Percentiles rank a stretch among this genome's conserved stretches.
These are phyloP conservation scores for Lachancea dasiensis DNA, from an alignment of 805 yeast species.

Conservation along the genomic window DNA sequence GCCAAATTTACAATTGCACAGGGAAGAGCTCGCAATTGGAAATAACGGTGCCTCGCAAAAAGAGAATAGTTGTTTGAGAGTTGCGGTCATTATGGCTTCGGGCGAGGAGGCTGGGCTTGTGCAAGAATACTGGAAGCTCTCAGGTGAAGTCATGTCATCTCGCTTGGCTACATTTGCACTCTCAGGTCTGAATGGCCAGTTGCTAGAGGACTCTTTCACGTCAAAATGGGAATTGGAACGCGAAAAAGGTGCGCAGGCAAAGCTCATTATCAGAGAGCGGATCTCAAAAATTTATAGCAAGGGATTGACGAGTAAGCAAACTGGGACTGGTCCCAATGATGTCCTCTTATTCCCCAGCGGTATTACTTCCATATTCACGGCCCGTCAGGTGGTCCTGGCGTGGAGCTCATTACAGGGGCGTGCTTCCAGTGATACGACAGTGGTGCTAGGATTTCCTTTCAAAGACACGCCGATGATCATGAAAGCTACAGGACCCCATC, in stretches of 20 bases:
- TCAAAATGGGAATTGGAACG: conserved; percentile 2
- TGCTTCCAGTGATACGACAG: conserved; percentile 34
- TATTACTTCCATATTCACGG: conserved; percentile 78
- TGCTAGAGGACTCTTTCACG: not conserved
- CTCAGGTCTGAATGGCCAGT: not conserved
- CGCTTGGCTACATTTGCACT: conserved; percentile 11
- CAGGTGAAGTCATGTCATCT: conserved; percentile 18
- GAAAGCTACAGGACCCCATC: conserved; percentile 74
- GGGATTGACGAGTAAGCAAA: too few relatives aligned
- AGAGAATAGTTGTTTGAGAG: conserved; percentile 52
- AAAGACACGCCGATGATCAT: conserved; percentile 82
- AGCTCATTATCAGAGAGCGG: conserved; percentile 11
- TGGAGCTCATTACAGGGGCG: too few relatives aligned
- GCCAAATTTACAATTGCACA: conserved; percentile 4
- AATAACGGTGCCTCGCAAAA: conserved; percentile 41
- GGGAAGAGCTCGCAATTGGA: conserved; percentile 44
- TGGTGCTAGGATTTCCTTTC: conserved; percentile 90
- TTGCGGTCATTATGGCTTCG: conserved; percentile 62
- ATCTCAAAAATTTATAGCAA: too few relatives aligned
- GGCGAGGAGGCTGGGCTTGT: conserved; percentile 54
- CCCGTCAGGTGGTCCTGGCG: too few relatives aligned
- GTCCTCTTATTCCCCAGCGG: conserved; percentile 80
- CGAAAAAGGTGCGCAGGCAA: conserved; percentile 11
- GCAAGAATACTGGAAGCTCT: conserved; percentile 76
- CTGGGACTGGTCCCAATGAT: conserved; percentile 37